Percentiles rank a stretch among this genome's conserved stretches.
These are phyloP conservation scores for sunflower (Helianthus annuus) DNA, from an alignment of 129 eudicot genomes.

Conservation along the genomic window DNA sequence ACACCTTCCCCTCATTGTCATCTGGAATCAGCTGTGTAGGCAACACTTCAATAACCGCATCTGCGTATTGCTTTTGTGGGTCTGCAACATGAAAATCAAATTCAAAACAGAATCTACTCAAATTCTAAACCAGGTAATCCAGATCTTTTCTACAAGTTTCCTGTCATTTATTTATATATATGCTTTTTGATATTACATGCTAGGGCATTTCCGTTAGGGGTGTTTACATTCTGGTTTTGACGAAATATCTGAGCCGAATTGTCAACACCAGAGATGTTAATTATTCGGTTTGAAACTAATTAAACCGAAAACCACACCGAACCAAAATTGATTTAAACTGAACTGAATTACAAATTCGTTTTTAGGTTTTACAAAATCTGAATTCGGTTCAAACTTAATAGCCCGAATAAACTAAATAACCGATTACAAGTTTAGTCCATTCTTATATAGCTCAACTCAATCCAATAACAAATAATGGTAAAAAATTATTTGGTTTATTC, in stretches of 20 bases:
- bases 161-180: background rate
- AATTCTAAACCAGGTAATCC: slow-evolving; percentile 11
- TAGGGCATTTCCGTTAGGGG: slow-evolving; percentile 4
- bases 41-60: slow-evolving; percentile 93
- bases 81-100: slow-evolving; percentile 42
- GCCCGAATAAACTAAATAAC: too few relatives aligned
- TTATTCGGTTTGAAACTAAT: too few relatives aligned
- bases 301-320: too few relatives aligned
- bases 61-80: slow-evolving; percentile 96
- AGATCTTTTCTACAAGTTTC: slow-evolving; percentile 5
- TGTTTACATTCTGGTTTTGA: background rate
- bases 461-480: too few relatives aligned
- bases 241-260: background rate
- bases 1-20: slow-evolving; percentile 85
- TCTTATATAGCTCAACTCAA: too few relatives aligned
- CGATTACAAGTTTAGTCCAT: too few relatives aligned
- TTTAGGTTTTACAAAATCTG: too few relatives aligned
- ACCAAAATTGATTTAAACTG: too few relatives aligned
- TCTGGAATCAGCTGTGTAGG: slow-evolving; percentile 95
- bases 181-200: slow-evolving; percentile 20
- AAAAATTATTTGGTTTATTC: too few relatives aligned
- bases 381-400: too few relatives aligned
- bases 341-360: too few relatives aligned
- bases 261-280: background rate
- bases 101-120: background rate